Base-by-base conservation (phyloP, 345 rosid genomes). In the Abelmoschus esculentus region DNA sequence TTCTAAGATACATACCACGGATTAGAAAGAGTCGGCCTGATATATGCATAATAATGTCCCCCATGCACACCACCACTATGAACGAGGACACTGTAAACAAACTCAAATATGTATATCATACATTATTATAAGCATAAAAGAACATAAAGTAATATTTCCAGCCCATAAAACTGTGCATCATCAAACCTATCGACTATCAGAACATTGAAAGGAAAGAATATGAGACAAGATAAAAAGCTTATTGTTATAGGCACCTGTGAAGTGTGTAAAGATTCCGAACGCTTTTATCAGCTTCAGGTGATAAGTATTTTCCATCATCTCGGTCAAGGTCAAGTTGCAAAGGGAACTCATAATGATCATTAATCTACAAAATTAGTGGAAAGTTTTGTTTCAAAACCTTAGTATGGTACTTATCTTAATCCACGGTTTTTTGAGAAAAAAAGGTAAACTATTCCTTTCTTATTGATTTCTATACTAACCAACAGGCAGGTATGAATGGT, bases 61-160 rank as follows among this genome's bases (percentile, higher is more conserved):
- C 95, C 96, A 77, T 91, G 96, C 79, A 91, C 97, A 66, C 97
- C 98, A 42, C 96, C 98, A 60, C 97, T 93, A 69, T 93, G 98
- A 79, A 93, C 98, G 72, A 93, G 76, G 74, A 93, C 98, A 78
- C 98, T 93, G 91, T 76, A 81, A 78, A 69, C 59, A 81, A 80
- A 69, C 66, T 60, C 69, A 54, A 75, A 72, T 18, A 36, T 56
- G 12, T 58, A 46, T 15, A 70, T 72, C 72, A 71, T 61, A 38
- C 34, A 8, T 18, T 67, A 47, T 12, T 52, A 67, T 50, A 3
- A 65, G 56, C 22, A 38, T 38, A 17, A 38, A 73, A 31, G 28
- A n/a, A 5, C 7, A 38, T 8, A 61, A 66, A 34, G 50, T 28
- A 28, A 17, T 2, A 22, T 26, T n/a, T 42, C 10, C 32, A 6